These are phyloP conservation scores for Salix udensis DNA, from an alignment of 345 rosid species.

Conservation along the genomic window DNA sequence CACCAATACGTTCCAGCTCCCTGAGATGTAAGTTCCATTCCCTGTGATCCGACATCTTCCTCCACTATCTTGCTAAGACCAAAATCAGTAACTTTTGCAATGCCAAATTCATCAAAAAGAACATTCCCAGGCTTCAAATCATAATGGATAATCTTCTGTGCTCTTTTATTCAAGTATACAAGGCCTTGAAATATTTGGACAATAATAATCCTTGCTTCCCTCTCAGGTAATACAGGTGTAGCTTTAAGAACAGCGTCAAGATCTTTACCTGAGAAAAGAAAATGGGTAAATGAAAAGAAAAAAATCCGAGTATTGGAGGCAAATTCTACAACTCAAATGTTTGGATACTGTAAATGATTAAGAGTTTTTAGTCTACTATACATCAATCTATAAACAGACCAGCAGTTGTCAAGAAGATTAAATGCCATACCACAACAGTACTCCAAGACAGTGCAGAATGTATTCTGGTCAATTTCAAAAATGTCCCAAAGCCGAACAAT, in stretches of 20 bases:
- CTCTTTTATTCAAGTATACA: conserved; percentile 75
- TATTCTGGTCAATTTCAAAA: conserved; percentile 90
- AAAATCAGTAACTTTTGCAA: conserved; percentile 98
- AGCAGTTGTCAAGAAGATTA: neutral
- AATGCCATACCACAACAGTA: conserved; percentile 74
- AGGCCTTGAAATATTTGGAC: conserved; percentile 98
- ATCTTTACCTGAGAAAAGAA: conserved; percentile 67
- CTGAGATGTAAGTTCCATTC: conserved; percentile 99
- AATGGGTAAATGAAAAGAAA: conserved; percentile 2
- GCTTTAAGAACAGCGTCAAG: conserved; percentile 97
- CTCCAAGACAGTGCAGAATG: conserved; percentile 96
- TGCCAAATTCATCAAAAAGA: conserved; percentile 89
- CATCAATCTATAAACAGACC: conserved; percentile 4
- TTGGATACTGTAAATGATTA: neutral
- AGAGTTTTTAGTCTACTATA: neutral
- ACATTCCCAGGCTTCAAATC: conserved; percentile 99
- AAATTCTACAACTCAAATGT: neutral
- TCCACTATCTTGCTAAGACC: conserved; percentile 99
- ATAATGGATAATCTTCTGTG: conserved; percentile 91
- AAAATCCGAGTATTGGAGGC: conserved; percentile 9
- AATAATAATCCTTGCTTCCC: conserved; percentile 85
- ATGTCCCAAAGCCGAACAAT: conserved; percentile 99
- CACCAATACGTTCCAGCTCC: conserved; percentile 99
- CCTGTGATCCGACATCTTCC: conserved; percentile 88
- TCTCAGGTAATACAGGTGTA: conserved; percentile 90